Percentiles rank a stretch among this genome's conserved stretches.
These are phyloP conservation scores for Xylaria sp. DNA, from an alignment of 495 filamentous ascomycete genomes.

Conservation along the genomic window DNA sequence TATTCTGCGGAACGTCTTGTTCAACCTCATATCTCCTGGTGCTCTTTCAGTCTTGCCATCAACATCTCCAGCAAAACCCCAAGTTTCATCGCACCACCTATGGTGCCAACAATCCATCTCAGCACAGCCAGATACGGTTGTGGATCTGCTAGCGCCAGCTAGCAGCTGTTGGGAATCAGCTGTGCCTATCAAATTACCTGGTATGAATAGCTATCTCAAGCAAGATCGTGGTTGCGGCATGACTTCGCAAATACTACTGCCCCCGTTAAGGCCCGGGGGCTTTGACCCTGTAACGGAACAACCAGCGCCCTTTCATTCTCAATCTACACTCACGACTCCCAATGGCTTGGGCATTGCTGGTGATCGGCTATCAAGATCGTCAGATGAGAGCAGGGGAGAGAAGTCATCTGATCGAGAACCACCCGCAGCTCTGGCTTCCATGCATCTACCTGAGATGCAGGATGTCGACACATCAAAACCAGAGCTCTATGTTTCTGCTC, in stretches of 20 bases:
- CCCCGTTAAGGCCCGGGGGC: background rate
- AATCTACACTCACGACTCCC: background rate
- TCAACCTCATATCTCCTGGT: background rate
- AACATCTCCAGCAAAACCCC: background rate
- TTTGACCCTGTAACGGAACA: background rate
- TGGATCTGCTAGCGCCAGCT: background rate
- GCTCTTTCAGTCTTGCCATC: slow-evolving; percentile 1
- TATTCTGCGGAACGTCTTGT: background rate
- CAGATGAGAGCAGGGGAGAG: background rate
- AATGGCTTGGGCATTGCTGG: no score
- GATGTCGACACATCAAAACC: background rate
- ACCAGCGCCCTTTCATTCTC: background rate
- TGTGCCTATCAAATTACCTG: background rate
- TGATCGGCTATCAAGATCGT: background rate
- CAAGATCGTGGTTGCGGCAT: background rate
- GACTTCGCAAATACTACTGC: background rate
- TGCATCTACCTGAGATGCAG: background rate
- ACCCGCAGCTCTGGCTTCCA: background rate
- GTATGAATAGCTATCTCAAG: background rate
- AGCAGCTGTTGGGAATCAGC: background rate
- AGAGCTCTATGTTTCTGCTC: background rate
- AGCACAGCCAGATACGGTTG: background rate
- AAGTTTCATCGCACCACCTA: background rate
- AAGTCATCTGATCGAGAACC: background rate
- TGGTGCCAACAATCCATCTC: background rate